Evolutionary conservation across 2,329 filamentous ascomycete genomes (phyloP), one percentile per base, ranked within the genome.

Genomic region (Colletotrichum truncatum): DNA sequence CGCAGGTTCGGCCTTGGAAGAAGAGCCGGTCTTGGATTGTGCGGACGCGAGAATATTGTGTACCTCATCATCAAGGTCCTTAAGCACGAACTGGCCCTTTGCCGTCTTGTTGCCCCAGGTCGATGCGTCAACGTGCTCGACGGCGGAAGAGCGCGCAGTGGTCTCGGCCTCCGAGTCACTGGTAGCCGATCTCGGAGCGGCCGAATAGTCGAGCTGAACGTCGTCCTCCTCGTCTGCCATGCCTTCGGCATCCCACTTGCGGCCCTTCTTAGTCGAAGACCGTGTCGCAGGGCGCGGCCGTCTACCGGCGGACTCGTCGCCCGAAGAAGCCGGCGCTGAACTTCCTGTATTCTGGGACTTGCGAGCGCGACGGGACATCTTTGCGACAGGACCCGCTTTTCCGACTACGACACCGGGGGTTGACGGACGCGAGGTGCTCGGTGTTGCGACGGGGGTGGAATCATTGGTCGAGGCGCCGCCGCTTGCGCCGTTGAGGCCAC

Each of bases 181-280:
- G 39, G 81, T 81, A 23, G 78, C 74, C 46, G 81, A 82, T 48
- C 84, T 85, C 18, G 83, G 79, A 7, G 85, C 85, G 30, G 84
- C 81, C n/a, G 96, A 99, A 79, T 98, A 99, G 80, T 99, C 96
- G 32, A 99, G 84, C 64, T 93, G 88, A 14, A 91, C 85, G 71
- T 88, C 89, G 66, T 93, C 92, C 62, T 93, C 92, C 74, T 97
- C 95, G 69, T 94, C 93, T 6, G 93, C 93, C 70, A 91, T 83
- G 4, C 96, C 96, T 75, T 97, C 93, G 5, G 92, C 93, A 73
- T 94, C 93, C 96, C 96, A 99, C 74, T 92, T 94, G 68, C 96
- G 89, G 72, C 93, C 93, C 77, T 93, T 94, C 83, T 98, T 98
- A 8, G 81, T 84, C 11, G 84, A 78, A 69, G 88, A 89, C 25